Evolutionary conservation across 2,329 filamentous ascomycete genomes (phyloP), one percentile per base, ranked within the genome.

Genomic region (Aspergillus quadrilineatus): DNA sequence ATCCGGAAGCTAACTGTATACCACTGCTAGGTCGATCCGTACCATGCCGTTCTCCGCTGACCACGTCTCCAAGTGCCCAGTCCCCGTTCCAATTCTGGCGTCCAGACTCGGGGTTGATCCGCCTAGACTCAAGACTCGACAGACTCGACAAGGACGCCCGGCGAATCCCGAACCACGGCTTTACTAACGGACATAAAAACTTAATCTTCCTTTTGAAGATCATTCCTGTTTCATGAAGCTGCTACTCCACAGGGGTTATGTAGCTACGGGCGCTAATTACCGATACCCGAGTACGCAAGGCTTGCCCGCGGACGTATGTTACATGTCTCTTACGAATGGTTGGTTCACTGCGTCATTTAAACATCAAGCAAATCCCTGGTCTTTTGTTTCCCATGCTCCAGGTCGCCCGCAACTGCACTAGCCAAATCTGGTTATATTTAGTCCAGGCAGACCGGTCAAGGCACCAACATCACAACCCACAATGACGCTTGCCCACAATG

Each of bases 141-240:
- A 44, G 42, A 44, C 44, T 46, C 17, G 44, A 46, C 44, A 29
- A 46, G 15, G 28, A 45, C 14, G 10, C 14, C 50, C 42, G 50
- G 41, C 30, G 41, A 14, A 17, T 34, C 29, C 50, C 50, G 50
- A 36, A 50, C 48, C 36, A 30, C 49, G 10, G 30, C 41, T 10
- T 45, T 9, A 43, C 17, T 10, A 26, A 9, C 44, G n/a, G 22
- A 10, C 10, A 42, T 39, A 2, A 43, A 37, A 53, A 53, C 50
- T 53, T 45, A 45, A 53, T 46, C 42, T 45, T 53, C 15, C 22
- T n/a, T 46, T 28, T 43, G 42, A 36, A 37, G 42, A 46, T 53
- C 50, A 45, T 37, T 32, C 50, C 50, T 44, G 6, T 52, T 44
- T 52, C 37, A 51, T 43, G n/a, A 14, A 14, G 37, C 29, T 10